Evolutionary conservation across 208 protist species (phyloP), one percentile per base, ranked within the genome.

Genomic region (Trypanosoma congolense): DNA sequence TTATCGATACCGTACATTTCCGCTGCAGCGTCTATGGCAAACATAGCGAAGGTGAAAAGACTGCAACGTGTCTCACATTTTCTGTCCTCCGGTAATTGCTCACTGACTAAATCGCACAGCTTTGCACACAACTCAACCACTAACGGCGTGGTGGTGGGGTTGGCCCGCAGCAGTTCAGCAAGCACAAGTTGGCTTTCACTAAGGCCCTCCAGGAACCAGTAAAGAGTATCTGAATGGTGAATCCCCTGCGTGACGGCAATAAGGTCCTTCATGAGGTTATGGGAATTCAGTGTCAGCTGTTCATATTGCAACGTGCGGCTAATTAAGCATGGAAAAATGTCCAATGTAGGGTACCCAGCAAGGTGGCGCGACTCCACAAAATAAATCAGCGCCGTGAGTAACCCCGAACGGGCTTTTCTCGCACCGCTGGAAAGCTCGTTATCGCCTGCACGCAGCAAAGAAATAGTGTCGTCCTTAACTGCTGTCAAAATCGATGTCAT

Each of bases 301-400:
- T 73, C 71, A 10, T 51, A 29, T 9, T 53, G 61, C 9, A 93
- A 63, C 38, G 56, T 55, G 12, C 74, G 74, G 12, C 58, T 41
- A 21, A 87, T 59, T 3, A 89, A 8, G 14, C 40, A 63, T 10
- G 52, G 47, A 28, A 91, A 29, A 4, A 80, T 58, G 26, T 87
- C 71, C 14, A 66, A 52, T 19, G 79, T 67, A 3, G 61, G 36
- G 56, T 73, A 91, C 14, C 87, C 83, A 12, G 77, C 75, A 73
- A 83, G 89, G 64, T 74, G 75, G 44, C 83, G 87, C 43, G 73
- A 78, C 69, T 93, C 83, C 0, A 80, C 70, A 49, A 83, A 84
- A 33, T 68, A 69, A 18, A 72, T 83, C 35, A 89, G 70, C 30
- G 74, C 69, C 6, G 66, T 84, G 12, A 87, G 57, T 30, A 87